A percentile compares a stretch with the other conserved stretches of the same genome.
These are phyloP conservation scores for Ophiocordyceps camponoti-leonardi DNA, from an alignment of 2,329 filamentous ascomycete species.

Conservation along the genomic window DNA sequence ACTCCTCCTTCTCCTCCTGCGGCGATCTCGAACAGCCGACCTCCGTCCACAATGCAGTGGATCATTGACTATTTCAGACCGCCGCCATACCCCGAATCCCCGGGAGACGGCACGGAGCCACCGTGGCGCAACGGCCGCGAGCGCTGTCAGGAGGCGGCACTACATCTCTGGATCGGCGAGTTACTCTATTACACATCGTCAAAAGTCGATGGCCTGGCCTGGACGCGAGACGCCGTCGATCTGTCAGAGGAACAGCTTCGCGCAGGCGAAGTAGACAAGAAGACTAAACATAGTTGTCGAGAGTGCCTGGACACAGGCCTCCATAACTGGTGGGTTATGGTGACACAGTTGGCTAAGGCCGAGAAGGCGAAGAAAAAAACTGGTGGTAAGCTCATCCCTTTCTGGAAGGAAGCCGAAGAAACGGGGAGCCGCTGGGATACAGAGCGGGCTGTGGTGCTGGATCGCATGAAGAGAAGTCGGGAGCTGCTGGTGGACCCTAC, in stretches of 20 bases:
- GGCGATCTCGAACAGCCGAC: conserved; percentile 2
- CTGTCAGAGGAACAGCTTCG: conserved; percentile 54
- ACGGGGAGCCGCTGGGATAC: conserved; percentile 32
- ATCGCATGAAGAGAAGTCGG: conserved; percentile 30
- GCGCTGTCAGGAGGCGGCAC: conserved; percentile 66
- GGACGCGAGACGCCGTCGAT: conserved; percentile 80
- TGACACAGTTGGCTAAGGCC: conserved; percentile 41
- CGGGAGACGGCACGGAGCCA: conserved; percentile 49
- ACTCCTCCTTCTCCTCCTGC: conserved; percentile 13
- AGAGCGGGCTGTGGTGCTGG: conserved; percentile 35
- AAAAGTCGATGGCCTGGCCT: conserved; percentile 58
- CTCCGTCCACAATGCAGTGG: conserved; percentile 5
- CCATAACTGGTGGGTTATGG: conserved; percentile 72
- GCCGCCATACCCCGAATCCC: conserved; percentile 53
- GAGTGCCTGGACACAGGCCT: conserved; percentile 65
- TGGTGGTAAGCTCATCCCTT: conserved; percentile 15
- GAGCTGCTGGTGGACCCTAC: conserved; percentile 33
- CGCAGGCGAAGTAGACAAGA: conserved; percentile 10
- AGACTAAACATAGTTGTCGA: conserved; percentile 40
- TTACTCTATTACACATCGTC: conserved; percentile 57
- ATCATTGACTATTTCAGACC: conserved; percentile 15
- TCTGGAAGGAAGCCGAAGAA: conserved; percentile 13
- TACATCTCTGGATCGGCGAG: conserved; percentile 86
- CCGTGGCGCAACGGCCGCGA: conserved; percentile 47
- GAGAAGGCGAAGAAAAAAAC: conserved; percentile 22